Percentiles rank a stretch among this genome's conserved stretches.
These are phyloP conservation scores for Tulasnella calospora DNA, from an alignment of 768 basidiomycete genomes.

Conservation along the genomic window DNA sequence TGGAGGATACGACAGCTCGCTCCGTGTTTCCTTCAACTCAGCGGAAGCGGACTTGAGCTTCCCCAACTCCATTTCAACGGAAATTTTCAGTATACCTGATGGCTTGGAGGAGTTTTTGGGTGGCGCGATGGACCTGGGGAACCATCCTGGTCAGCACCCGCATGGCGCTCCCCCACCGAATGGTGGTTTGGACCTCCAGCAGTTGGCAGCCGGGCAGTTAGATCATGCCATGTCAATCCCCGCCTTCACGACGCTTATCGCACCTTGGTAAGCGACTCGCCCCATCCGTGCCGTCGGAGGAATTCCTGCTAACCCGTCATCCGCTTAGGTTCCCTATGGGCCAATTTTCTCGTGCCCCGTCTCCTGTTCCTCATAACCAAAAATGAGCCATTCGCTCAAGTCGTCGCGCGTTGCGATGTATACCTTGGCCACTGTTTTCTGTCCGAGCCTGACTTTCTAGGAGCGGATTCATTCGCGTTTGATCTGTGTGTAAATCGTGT, in stretches of 20 bases:
- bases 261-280: constrained; percentile 14
- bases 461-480: not conserved
- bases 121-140: constrained; percentile 17
- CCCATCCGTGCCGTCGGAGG: not conserved
- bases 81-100: constrained; percentile 29
- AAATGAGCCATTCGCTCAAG: constrained; percentile 7
- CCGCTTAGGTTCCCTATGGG: constrained; percentile 24
- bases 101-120: constrained; percentile 29
- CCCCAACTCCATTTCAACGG: constrained; percentile 24
- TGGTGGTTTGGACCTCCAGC: constrained; percentile 11
- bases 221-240: not conserved
- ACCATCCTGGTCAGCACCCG: not conserved
- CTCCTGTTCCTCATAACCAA: constrained; percentile 7
- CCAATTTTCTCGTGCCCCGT: constrained; percentile 25
- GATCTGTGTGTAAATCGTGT: not conserved
- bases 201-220: not conserved
- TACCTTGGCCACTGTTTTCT: not conserved
- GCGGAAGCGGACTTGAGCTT: constrained; percentile 30
- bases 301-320: not conserved
- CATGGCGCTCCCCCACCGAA: not conserved
- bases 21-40: constrained; percentile 29
- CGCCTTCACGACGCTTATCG: constrained; percentile 23
- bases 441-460: not conserved
- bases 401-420: not conserved
- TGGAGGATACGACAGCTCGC: constrained; percentile 10